Evolutionary conservation across 305 asterid genomes (phyloP), one percentile per base, ranked within the genome.

Genomic region (Solanum aculeatissimum): DNA sequence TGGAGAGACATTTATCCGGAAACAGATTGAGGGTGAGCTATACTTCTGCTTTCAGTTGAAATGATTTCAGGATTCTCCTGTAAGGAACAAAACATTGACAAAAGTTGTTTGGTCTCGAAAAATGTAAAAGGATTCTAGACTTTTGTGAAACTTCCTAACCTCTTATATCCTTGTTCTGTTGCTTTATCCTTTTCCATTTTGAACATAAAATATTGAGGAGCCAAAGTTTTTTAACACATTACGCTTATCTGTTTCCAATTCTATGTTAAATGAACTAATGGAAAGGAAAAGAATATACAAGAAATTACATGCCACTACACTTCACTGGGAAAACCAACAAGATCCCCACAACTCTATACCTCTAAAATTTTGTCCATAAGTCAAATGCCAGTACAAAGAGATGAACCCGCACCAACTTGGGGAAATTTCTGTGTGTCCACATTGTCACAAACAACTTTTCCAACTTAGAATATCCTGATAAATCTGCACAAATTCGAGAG

Each of bases 1-100:
- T 86, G 98, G 99, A 84, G 97, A 92, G 88, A 95, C 99, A 38
- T 97, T 95, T 89, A 92, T 97, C 60, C 89, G 68, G 84, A 86
- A 90, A 69, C 99, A 95, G 92, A 83, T 92, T 43, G 90, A 90
- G 91, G 99, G 99, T 91, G 63, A 85, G 66, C 32, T 75, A 49
- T 49, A 78, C 86, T 87, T 55, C 58, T 80, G 40, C 82, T 32
- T 72, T 79, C 81, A 25, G 72, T 81, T 62, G 42, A 85, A 68
- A 60, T 54, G 83, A 66, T 63, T 69, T 62, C 72, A 51, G 13
- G 47, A 53, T 51, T 78, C 49, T 18, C 19, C 82, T 78, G 18
- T 78, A 0, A 78, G 29, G 63, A 78, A 78, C 82, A 11, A 47
- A 29, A 10, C 42, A 19, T 21, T 2, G 65, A 53, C 18, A 78